Percentiles rank a stretch among this genome's conserved stretches.
Evolutionary conservation across 768 basidiomycete genomes (phyloP).

Genomic region (Xerocomellus intermedius): DNA sequence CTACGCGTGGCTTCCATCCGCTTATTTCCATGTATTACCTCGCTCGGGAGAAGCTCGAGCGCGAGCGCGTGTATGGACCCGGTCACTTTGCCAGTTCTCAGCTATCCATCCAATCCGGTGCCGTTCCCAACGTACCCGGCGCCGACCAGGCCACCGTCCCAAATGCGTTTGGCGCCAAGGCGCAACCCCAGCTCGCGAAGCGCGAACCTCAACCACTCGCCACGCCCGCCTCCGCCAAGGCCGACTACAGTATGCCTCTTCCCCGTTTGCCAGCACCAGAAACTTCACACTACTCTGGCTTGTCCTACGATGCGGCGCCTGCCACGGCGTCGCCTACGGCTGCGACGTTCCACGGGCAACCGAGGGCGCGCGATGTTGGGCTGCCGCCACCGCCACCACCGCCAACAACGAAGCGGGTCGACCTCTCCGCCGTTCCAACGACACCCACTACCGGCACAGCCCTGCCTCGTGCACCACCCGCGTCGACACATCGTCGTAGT

Average conservation of each 20-base stretch:
- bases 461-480: constrained; percentile 68
- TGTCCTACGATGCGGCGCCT: constrained; percentile 68
- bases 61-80: constrained; percentile 90
- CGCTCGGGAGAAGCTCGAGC: constrained; percentile 91
- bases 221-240: constrained; percentile 39
- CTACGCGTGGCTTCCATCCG: constrained; percentile 91
- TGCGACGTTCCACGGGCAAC: constrained; percentile 56
- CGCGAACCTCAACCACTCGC: constrained; percentile 29
- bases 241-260: constrained; percentile 81
- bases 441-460: constrained; percentile 31
- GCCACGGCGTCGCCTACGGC: constrained; percentile 55
- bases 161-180: constrained; percentile 23
- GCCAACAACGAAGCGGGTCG: constrained; percentile 29
- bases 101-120: constrained; percentile 51
- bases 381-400: constrained; percentile 36
- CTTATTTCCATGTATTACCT: constrained; percentile 96
- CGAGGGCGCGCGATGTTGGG: constrained; percentile 67
- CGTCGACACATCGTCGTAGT: constrained; percentile 76
- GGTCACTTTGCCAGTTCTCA: constrained; percentile 95
- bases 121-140: constrained; percentile 15
- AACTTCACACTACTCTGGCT: constrained; percentile 75
- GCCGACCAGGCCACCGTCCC: constrained; percentile 21
- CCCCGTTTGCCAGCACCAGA: constrained; percentile 80
- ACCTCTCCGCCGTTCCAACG: constrained; percentile 21
- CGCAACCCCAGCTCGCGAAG: constrained; percentile 32